Percentiles rank a stretch among this genome's conserved stretches.
phyloP scores from a whole-genome alignment of 208 protist species.

The Crithidia fasciculata region DNA sequence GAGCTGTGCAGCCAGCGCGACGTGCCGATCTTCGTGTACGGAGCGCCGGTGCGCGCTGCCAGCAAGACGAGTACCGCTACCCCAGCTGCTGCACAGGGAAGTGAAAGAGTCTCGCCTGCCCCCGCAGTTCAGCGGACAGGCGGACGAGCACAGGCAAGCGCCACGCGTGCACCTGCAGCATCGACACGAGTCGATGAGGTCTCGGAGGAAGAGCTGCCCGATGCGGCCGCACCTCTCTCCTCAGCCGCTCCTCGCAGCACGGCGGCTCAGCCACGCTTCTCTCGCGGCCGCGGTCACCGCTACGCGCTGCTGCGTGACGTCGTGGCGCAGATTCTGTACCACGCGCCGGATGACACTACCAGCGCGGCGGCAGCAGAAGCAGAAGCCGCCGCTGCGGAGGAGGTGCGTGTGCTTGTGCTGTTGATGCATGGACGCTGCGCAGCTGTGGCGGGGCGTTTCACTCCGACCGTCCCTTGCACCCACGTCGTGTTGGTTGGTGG shows the following conservation, averaged over 20 bases:
- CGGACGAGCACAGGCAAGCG: neutral
- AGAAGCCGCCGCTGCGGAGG: slow-evolving; percentile 26
- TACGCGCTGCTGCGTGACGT: slow-evolving; percentile 20
- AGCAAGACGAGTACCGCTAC: too few relatives aligned
- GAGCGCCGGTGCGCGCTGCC: neutral
- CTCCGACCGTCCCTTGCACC: neutral
- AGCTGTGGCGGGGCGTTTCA: slow-evolving; percentile 17
- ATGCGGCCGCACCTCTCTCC: neutral
- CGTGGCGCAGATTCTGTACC: slow-evolving; percentile 12
- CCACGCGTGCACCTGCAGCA: neutral
- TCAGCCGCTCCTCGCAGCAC: neutral
- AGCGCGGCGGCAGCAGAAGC: neutral
- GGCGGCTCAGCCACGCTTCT: neutral
- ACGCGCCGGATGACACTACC: neutral
- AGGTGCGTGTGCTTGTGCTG: slow-evolving; percentile 53
- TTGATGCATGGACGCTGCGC: slow-evolving; percentile 80
- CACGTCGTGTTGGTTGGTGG: slow-evolving; percentile 21
- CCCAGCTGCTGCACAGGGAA: too few relatives aligned
- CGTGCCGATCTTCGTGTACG: slow-evolving; percentile 28
- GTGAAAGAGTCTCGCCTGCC: too few relatives aligned
- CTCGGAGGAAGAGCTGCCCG: neutral
- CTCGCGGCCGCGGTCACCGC: slow-evolving; percentile 5
- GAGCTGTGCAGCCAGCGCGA: slow-evolving; percentile 3
- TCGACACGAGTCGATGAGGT: neutral
- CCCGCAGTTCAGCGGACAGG: too few relatives aligned